These are phyloP conservation scores for Yamadazyma ubonensis DNA, from an alignment of 805 yeast species.

Conservation along the genomic window DNA sequence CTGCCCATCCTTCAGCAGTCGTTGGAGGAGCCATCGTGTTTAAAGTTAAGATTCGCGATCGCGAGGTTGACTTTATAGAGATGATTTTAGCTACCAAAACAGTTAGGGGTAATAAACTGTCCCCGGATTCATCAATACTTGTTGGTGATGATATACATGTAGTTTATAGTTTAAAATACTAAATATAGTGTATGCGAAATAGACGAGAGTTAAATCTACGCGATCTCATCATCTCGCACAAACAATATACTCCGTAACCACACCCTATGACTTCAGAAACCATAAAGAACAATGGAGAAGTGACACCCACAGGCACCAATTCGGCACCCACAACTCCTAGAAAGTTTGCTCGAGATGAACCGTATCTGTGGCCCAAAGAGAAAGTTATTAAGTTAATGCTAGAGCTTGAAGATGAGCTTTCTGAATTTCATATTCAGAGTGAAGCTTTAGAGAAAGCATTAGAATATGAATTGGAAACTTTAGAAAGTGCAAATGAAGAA, in stretches of 20 bases:
- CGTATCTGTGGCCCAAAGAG: conserved; percentile 13
- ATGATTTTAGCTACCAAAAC: too few species aligned
- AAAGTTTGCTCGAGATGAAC: not conserved
- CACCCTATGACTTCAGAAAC: conserved; percentile 1
- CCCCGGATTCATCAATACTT: too few species aligned
- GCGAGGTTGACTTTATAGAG: conserved; percentile 6
- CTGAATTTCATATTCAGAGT: conserved; percentile 44
- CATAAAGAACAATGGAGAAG: not conserved
- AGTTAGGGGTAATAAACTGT: too few species aligned
- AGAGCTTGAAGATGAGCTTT: conserved; percentile 37
- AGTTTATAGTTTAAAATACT: too few species aligned
- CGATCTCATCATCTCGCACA: too few species aligned
- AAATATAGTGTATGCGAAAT: conserved; percentile 1
- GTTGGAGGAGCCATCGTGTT: conserved; percentile 7
- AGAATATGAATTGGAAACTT: conserved; percentile 40
- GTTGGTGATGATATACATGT: too few species aligned
- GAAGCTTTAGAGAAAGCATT: conserved; percentile 45
- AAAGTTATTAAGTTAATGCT: conserved; percentile 23
- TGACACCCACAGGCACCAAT: not conserved
- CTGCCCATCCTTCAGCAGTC: conserved; percentile 16
- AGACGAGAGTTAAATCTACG: too few species aligned
- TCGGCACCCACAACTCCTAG: conserved; percentile 2
- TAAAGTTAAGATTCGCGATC: not conserved
- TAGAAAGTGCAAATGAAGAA: conserved; percentile 26
- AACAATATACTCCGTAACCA: too few species aligned